Evolutionary conservation across 2,329 filamentous ascomycete species (phyloP), one percentile per base, ranked within the genome.

Genomic region (Fusarium paranaense): DNA sequence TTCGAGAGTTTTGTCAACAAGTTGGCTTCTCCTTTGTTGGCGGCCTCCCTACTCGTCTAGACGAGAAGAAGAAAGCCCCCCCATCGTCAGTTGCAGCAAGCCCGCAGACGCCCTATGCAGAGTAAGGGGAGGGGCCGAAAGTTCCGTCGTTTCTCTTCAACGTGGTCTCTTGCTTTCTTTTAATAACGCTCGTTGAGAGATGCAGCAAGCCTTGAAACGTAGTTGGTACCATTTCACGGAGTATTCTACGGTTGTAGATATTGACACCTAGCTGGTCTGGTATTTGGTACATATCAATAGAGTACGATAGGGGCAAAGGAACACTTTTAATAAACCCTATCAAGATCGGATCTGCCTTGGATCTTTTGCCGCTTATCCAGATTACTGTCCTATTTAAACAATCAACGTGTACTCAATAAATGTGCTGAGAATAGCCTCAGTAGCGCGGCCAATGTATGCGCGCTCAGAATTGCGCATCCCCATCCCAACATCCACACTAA

Each of bases 11-110:
- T 30, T 30, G 45, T 50, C 25, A 50, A 50, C 45, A 50, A 11
- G 45, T 4, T 45, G 20, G 20, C 20, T 45, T 18, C 22, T 33
- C 37, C 35, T 45, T 62, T 57, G 47, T 56, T 32, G 35, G 61
- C 63, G 66, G 66, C 60, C 69, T 74, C 67, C 63, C 70, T 62
- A 45, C 58, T 71, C 73, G 52, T 68, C 71, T 68, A 62, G 67
- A 71, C 42, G 60, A 64, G 70, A 5, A 50, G 25, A 50, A 50
- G 25, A 30, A n/a, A 25, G 7, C 13, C 20, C n/a, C 38, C n/a
- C 9, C 62, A 64, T 62, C 62, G 67, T 71, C 22, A 59, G 45
- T 40, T 63, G 61, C 61, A 56, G 18, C 61, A 52, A 57, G 50
- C 47, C 47, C 47, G 30, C 35, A 56, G 70, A 40, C 67, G 69